phyloP scores from a whole-genome alignment of 2,329 filamentous ascomycete species.

The Exophiala xenobiotica region DNA sequence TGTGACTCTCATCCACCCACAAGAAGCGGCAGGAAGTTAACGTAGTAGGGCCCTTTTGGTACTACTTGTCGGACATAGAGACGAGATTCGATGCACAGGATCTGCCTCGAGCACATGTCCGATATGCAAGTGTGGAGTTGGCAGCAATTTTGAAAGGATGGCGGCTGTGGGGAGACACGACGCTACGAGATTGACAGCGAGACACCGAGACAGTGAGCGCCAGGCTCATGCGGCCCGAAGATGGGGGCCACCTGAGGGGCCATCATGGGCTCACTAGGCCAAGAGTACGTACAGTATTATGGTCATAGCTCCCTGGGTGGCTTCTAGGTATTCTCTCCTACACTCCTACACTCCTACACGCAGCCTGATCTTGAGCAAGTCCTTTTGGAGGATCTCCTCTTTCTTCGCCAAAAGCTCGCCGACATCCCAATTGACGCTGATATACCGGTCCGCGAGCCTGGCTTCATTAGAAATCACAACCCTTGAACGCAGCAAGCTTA shows the following conservation, averaged over 20 bases:
- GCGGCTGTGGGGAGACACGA: too few species aligned
- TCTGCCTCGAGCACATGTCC: too few species aligned
- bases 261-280: too few species aligned
- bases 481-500: background rate
- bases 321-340: too few species aligned
- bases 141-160: too few species aligned
- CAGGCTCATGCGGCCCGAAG: too few species aligned
- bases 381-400: constrained; percentile 32
- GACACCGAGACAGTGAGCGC: too few species aligned
- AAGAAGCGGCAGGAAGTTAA: background rate
- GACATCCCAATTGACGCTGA: constrained; percentile 33
- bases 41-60: background rate
- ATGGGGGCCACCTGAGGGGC: too few species aligned
- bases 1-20: background rate
- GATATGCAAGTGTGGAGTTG: too few species aligned
- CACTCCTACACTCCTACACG: background rate
- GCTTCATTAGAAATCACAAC: background rate
- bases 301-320: too few species aligned
- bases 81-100: background rate
- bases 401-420: constrained; percentile 32
- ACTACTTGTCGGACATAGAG: background rate
- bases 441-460: constrained; percentile 30
- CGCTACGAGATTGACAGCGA: too few species aligned
- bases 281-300: too few species aligned
- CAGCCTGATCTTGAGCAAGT: constrained; percentile 31